These are phyloP conservation scores for Globisporangium alternatum DNA, from an alignment of 352 stramenopile species.

Conservation along the genomic window DNA sequence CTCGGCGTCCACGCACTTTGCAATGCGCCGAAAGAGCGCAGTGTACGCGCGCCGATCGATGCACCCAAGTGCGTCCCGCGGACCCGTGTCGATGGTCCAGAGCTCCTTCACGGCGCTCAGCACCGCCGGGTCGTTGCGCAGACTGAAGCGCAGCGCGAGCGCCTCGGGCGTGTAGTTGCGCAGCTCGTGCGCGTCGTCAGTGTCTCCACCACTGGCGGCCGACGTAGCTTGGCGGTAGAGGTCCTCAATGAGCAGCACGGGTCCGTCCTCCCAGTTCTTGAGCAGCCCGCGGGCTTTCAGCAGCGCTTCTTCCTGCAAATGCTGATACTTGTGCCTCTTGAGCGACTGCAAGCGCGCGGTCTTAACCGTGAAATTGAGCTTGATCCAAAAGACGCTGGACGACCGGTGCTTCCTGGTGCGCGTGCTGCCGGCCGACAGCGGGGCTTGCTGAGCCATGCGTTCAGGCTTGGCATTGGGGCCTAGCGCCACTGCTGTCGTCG, in stretches of 20 bases:
- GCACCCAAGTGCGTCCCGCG: constrained; percentile 50
- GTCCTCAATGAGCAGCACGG: constrained; percentile 57
- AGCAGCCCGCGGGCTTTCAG: constrained; percentile 56
- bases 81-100: constrained; percentile 51
- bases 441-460: background rate
- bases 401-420: constrained; percentile 20
- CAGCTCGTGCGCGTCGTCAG: constrained; percentile 48
- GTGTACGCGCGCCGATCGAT: constrained; percentile 56
- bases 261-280: constrained; percentile 63
- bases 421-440: background rate
- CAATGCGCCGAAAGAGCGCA: constrained; percentile 55
- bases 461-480: background rate
- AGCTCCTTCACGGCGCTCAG: constrained; percentile 49
- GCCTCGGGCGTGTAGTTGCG: constrained; percentile 72
- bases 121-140: constrained; percentile 51
- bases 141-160: constrained; percentile 56
- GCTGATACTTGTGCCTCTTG: constrained; percentile 73
- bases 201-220: constrained; percentile 22
- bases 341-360: constrained; percentile 50
- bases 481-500: background rate
- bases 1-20: constrained; percentile 48
- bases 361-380: constrained; percentile 78
- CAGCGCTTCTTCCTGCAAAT: constrained; percentile 66
- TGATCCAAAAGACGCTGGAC: constrained; percentile 60
- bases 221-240: constrained; percentile 45